Base-by-base conservation (phyloP, 2,329 filamentous ascomycete species). In the Cercospora nicotianae region DNA sequence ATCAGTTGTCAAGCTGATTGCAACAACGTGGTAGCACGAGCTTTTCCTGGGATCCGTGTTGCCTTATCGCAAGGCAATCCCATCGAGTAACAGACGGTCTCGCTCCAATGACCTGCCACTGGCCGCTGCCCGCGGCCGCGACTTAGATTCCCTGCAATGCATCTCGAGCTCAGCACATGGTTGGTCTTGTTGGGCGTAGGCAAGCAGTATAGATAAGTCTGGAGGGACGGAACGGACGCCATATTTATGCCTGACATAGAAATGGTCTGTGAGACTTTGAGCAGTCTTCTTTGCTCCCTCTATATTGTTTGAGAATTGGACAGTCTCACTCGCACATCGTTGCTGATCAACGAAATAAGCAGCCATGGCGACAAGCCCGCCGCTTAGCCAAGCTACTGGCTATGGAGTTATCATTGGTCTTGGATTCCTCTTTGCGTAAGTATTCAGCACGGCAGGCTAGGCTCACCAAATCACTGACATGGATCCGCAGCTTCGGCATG, bases 331-430 rank as follows among this genome's bases (percentile, higher is more conserved):
- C 13, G 16, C 1, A 28, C 48, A 16, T 26, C 48, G 8, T 53
- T 60, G 36, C 53, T 60, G 65, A 67, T 36, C 30, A 57, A 60
- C 39, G 18, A 33, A 36, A 9, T 28, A 58, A 60, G 58, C 51
- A 63, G 64, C 51, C 48, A 73, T 73, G 74, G 67, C 73, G 30
- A 69, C 68, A 16, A 70, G 73, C 61, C 78, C 80, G 28, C 79
- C 80, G 31, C 78, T 83, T 18, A 75, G 79, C 70, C 87, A 91
- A 75, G 87, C 86, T 65, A 90, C 89, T 70, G 91, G 91, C 75
- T 94, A 94, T 85, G 91, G 90, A 75, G 89, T 94, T 72, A 87
- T 94, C 61, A 80, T 94, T 36, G 91, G 91, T 18, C 80, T 94
- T 16, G 91, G 91, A 20, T 88, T 91, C 74, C 84, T 87, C 28